Percentiles rank a stretch among this genome's conserved stretches.
Conservation (phyloP, 164 flowering plant genomes). For the Stephania cephalantha region DNA sequence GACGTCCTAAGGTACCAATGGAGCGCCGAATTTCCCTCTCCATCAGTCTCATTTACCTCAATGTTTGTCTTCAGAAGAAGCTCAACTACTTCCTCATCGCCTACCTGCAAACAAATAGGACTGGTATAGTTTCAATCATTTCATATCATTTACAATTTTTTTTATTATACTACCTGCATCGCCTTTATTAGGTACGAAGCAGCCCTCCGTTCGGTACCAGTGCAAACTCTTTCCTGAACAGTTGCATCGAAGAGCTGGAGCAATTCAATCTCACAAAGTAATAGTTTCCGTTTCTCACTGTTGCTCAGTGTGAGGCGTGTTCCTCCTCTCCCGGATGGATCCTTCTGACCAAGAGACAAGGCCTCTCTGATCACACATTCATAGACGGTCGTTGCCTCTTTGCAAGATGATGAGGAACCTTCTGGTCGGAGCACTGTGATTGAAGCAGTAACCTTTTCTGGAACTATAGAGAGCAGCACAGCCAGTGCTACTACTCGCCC, state of each 20-base stretch:
- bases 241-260: slow-evolving; percentile 45
- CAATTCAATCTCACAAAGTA: slow-evolving; percentile 49
- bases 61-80: slow-evolving; percentile 39
- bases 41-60: slow-evolving; percentile 38
- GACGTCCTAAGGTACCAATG: slow-evolving; percentile 38
- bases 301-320: background rate
- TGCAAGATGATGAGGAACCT: slow-evolving; percentile 11
- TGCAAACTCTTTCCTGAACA: slow-evolving; percentile 9
- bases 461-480: slow-evolving; percentile 38
- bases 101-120: slow-evolving; percentile 27
- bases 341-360: slow-evolving; percentile 22
- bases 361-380: slow-evolving; percentile 42
- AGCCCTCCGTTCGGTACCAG: slow-evolving; percentile 19
- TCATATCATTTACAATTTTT: background rate
- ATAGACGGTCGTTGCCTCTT: slow-evolving; percentile 31
- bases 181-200: slow-evolving; percentile 37
- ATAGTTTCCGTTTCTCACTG: slow-evolving; percentile 28
- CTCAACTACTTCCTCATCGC: slow-evolving; percentile 42
- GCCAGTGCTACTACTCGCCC: slow-evolving; percentile 34
- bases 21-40: slow-evolving; percentile 53
- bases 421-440: slow-evolving; percentile 18
- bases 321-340: background rate
- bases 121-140: background rate
- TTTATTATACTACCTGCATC: slow-evolving; percentile 28
- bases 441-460: slow-evolving; percentile 28